Conservation (phyloP, 805 yeast species). For the Yarrowia sp. region DNA sequence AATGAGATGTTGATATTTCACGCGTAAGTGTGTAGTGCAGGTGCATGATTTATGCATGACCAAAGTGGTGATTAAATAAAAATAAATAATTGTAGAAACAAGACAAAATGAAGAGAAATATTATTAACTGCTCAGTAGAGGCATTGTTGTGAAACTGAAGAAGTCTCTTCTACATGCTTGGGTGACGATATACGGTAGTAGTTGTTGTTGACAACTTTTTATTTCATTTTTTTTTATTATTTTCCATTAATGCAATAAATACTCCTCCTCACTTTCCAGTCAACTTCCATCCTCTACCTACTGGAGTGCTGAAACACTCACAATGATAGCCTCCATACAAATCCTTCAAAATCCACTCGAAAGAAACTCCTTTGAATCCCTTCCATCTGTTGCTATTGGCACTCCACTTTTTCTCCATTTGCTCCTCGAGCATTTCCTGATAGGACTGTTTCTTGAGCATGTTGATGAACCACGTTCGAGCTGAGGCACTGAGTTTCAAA, state of each 20-base stretch:
- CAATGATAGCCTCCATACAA: slow-evolving; percentile 61
- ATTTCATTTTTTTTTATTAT: too few species aligned
- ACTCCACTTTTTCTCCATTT: slow-evolving; percentile 48
- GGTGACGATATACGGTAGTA: too few species aligned
- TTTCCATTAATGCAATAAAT: slow-evolving; percentile 1
- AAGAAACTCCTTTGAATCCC: slow-evolving; percentile 59
- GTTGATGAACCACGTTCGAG: slow-evolving; percentile 51
- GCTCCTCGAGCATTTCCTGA: slow-evolving; percentile 51
- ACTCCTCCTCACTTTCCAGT: slow-evolving; percentile 50
- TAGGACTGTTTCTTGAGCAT: slow-evolving; percentile 49
- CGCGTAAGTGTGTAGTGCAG: background rate
- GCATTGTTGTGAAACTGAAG: too few species aligned
- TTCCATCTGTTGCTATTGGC: slow-evolving; percentile 50
- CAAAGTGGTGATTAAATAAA: too few species aligned
- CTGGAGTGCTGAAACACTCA: slow-evolving; percentile 65
- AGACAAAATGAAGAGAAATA: too few species aligned
- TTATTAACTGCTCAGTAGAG: too few species aligned
- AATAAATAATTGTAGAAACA: too few species aligned
- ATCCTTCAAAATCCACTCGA: slow-evolving; percentile 63
- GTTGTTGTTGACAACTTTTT: too few species aligned
- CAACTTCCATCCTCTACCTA: slow-evolving; percentile 65
- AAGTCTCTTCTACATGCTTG: too few species aligned
- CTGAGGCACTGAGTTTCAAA: slow-evolving; percentile 47
- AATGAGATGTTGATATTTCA: background rate
- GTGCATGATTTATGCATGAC: background rate